These are phyloP conservation scores for Umbelopsis isabellina DNA, from an alignment of 192 early-diverging fungal genomes.

Conservation along the genomic window DNA sequence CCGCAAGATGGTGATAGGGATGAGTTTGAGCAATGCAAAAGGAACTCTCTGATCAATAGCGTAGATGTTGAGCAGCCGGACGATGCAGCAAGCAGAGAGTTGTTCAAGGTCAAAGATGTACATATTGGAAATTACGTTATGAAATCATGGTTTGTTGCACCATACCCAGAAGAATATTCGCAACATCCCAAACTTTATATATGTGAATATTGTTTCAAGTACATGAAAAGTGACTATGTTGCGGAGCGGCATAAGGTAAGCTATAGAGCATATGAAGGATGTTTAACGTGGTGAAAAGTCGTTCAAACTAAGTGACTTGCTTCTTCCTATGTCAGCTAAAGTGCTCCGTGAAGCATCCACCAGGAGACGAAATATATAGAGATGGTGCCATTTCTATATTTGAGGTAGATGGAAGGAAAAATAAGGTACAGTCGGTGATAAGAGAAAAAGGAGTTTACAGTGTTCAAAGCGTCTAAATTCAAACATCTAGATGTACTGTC, in stretches of 20 bases:
- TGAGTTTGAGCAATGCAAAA: constrained; percentile 56
- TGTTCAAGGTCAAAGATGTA: constrained; percentile 62
- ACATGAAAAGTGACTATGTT: constrained; percentile 90
- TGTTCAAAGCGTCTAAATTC: background rate
- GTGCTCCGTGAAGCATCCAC: constrained; percentile 79
- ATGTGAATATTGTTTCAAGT: constrained; percentile 98
- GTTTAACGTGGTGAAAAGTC: constrained; percentile 45
- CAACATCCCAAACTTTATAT: constrained; percentile 75
- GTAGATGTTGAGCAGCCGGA: background rate
- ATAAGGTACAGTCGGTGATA: constrained; percentile 63
- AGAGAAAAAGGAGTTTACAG: background rate
- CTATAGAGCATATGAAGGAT: background rate
- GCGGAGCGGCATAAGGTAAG: constrained; percentile 73
- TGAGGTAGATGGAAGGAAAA: constrained; percentile 96
- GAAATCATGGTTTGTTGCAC: constrained; percentile 92
- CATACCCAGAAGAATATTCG: constrained; percentile 97
- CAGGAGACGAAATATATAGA: constrained; percentile 95
- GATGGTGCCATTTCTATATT: constrained; percentile 85
- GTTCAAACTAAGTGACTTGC: constrained; percentile 54
- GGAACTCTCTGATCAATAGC: constrained; percentile 37
- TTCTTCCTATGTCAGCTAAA: constrained; percentile 50
- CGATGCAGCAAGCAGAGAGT: background rate
- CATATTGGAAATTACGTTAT: constrained; percentile 82
- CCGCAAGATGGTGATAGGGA: constrained; percentile 56
- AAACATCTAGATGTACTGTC: constrained; percentile 80